A percentile compares a stretch with the other conserved stretches of the same genome.
phyloP scores from a whole-genome alignment of 306 rosid genomes.

The Trifolium pratense region DNA sequence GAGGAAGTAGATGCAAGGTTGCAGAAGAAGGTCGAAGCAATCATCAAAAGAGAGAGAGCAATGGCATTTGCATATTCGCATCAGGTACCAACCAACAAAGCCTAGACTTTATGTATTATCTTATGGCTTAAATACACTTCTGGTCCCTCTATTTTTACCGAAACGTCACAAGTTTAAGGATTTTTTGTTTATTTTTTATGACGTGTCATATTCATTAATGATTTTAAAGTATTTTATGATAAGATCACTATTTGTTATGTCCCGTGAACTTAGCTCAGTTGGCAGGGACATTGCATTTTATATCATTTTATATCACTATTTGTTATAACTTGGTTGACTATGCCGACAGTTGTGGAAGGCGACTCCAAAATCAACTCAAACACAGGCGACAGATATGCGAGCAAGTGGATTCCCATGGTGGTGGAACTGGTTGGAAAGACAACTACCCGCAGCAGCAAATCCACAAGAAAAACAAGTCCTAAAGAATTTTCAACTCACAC shows the following conservation, averaged over 20 bases:
- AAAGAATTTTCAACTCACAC: slow-evolving; percentile 76
- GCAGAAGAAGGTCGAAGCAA: slow-evolving; percentile 91
- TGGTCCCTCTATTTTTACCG: background rate
- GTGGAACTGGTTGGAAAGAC: slow-evolving; percentile 99
- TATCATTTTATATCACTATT: no score
- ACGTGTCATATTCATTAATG: background rate
- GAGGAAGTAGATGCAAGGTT: slow-evolving; percentile 84
- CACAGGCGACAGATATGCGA: slow-evolving; percentile 59
- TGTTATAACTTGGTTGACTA: background rate
- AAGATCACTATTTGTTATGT: background rate
- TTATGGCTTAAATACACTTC: background rate
- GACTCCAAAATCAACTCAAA: slow-evolving; percentile 73
- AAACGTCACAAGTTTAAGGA: background rate
- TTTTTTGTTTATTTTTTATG: background rate
- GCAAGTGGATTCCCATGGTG: slow-evolving; percentile 89
- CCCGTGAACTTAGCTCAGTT: no score
- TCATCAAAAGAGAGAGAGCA: slow-evolving; percentile 89
- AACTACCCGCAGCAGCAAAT: slow-evolving; percentile 57
- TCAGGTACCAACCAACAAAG: slow-evolving; percentile 60
- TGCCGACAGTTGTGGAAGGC: slow-evolving; percentile 76
- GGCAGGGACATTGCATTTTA: no score
- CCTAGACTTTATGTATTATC: background rate
- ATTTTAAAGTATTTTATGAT: background rate
- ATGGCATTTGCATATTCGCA: slow-evolving; percentile 97
- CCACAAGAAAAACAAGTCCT: slow-evolving; percentile 59